Evolutionary conservation across 2,329 filamentous ascomycete genomes (phyloP).

Genomic region (Malbranchea zuffiana): DNA sequence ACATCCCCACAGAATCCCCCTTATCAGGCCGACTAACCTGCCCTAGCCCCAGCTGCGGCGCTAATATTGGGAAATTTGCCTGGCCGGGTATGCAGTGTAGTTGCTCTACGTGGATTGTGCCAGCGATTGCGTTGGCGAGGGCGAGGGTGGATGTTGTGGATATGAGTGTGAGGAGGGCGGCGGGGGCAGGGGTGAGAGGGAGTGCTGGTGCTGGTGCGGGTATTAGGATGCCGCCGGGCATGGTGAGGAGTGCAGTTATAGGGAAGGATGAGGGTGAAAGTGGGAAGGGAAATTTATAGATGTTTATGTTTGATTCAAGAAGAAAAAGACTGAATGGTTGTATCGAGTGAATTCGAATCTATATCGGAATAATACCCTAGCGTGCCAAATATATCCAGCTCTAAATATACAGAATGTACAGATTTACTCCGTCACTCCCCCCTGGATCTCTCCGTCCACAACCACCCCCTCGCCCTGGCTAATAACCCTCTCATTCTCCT

Average conservation of each 20-base stretch:
- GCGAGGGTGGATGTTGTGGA: constrained; percentile 67
- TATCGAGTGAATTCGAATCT: too few relatives aligned
- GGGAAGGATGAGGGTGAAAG: constrained; percentile 11
- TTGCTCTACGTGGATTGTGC: constrained; percentile 81
- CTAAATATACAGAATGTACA: too few relatives aligned
- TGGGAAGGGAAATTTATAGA: constrained; percentile 21
- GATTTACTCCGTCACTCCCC: too few relatives aligned
- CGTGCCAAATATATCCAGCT: too few relatives aligned
- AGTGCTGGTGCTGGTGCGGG: constrained; percentile 23
- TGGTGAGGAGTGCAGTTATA: constrained; percentile 18
- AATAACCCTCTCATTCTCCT: constrained; percentile 6
- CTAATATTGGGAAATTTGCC: constrained; percentile 82
- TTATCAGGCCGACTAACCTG: constrained; percentile 78
- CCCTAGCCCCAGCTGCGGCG: constrained; percentile 64
- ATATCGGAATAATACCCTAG: too few relatives aligned
- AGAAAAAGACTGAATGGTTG: too few relatives aligned
- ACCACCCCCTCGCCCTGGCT: background rate
- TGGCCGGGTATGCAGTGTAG: constrained; percentile 94
- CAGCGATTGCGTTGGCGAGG: constrained; percentile 76
- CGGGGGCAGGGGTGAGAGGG: constrained; percentile 17
- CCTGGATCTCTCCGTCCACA: constrained; percentile 2
- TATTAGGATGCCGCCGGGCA: constrained; percentile 32
- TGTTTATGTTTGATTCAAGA: background rate
- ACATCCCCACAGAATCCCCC: constrained; percentile 48
- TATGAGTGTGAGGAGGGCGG: constrained; percentile 14